Evolutionary conservation across 2,329 filamentous ascomycete genomes (phyloP).

Genomic region (Juglanconis sp.): DNA sequence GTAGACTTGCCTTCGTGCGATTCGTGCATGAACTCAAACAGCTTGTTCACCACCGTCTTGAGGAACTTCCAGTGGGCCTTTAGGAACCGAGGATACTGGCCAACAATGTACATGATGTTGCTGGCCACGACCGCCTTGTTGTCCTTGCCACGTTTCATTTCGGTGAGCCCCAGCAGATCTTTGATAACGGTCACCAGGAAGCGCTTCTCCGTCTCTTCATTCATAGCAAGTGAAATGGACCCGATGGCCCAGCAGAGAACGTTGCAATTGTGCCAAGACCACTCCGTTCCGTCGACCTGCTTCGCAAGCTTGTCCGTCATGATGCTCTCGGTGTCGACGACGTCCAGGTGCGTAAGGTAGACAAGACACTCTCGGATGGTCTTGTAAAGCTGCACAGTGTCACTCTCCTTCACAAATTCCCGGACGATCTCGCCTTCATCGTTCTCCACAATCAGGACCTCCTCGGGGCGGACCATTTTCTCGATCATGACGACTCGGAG

Average conservation of each 20-base stretch:
- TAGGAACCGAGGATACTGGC: conserved; percentile 94
- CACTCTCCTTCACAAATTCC: conserved; percentile 98
- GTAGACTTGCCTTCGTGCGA: conserved; percentile 80
- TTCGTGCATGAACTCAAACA: conserved; percentile 99
- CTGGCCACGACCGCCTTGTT: conserved; percentile 99
- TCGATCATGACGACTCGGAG: conserved; percentile 98
- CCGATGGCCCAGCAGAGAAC: conserved; percentile 99
- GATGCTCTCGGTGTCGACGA: conserved; percentile 95
- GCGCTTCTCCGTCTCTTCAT: conserved; percentile 97
- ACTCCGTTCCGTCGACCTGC: conserved; percentile 92
- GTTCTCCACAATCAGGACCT: conserved; percentile 98
- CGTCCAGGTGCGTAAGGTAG: conserved; percentile 94
- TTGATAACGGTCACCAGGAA: conserved; percentile 99
- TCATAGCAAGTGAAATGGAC: conserved; percentile 98
- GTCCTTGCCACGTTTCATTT: conserved; percentile 99
- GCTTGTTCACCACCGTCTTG: conserved; percentile 98
- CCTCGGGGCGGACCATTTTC: conserved; percentile 98
- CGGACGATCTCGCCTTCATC: conserved; percentile 98
- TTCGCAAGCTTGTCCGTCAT: conserved; percentile 98
- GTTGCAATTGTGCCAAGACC: conserved; percentile 99
- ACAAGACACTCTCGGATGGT: conserved; percentile 96
- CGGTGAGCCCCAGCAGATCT: conserved; percentile 90
- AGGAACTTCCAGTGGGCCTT: conserved; percentile 99
- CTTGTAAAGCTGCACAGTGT: conserved; percentile 99
- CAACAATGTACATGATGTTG: conserved; percentile 99